Evolutionary conservation across 148 eudicot species (phyloP), one percentile per base, ranked within the genome.

Genomic region (Vaccinium vitisidaea): DNA sequence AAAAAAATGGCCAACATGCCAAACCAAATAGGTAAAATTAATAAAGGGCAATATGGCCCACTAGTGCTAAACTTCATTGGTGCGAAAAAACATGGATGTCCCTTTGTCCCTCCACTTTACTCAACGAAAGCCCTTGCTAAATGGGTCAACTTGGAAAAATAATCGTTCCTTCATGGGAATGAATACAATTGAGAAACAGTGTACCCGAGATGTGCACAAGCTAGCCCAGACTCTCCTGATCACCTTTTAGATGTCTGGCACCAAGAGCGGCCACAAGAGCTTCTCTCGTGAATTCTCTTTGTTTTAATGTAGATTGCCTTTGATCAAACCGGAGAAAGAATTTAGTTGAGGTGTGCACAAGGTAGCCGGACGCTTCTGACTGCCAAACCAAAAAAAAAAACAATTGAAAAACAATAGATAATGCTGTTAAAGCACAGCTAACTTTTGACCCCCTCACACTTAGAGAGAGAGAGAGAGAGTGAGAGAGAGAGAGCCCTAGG

Each of bases 391-490:
- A 3, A 4, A 73, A 9, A 9, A 2, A 39, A 73, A 2, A 2
- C 18, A 18, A 5, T 36, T 36, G 23, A 74, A 7, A 18, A 30
- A 23, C 23, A 13, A 19, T 16, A 43, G 46, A 5, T 43, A 43
- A 43, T 43, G 79, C 23, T 25, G 0, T 21, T 27, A 23, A 19
- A 43, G 54, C 79, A 49, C 55, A 11, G 54, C 56, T 8, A 76
- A 21, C 52, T 46, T 77, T 77, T 52, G 80, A 25, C 4, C 39
- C 59, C 80, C 39, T 15, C 80, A 75, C 54, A 19, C 32, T 48
- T 75, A 36, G 50, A 73, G 77, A 73, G 76, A 73, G 48, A 73
- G 79, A 46, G 79, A 75, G 54, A 75, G 53, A 75, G 58, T n/a
- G 80, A 50, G 80, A 50, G 36, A n/a, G 80, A 50, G 58, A 50